Evolutionary conservation across 169 alveolate genomes (phyloP).

Genomic region (Plasmodium coatneyi): DNA sequence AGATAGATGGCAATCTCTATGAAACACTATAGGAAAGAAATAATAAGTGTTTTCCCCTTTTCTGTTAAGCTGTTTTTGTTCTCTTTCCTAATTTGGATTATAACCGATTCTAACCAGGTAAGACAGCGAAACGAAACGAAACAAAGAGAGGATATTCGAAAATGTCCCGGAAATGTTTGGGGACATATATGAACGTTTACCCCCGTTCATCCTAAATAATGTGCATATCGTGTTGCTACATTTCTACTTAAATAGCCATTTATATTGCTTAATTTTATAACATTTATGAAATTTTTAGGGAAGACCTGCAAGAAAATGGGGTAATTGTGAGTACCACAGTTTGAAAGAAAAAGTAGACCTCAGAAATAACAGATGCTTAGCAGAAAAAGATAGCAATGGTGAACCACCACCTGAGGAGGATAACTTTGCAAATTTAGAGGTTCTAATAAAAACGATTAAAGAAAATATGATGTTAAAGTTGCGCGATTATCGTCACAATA

Average conservation of each 20-base stretch:
- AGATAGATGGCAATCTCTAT: slow-evolving; percentile 1
- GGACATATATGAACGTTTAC: background rate
- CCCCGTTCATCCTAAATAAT: background rate
- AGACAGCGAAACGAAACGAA: slow-evolving; percentile 11
- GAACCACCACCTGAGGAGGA: background rate
- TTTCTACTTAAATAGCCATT: background rate
- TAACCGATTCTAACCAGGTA: slow-evolving; percentile 12
- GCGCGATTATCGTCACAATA: background rate
- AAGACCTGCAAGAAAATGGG: background rate
- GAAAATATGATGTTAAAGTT: background rate
- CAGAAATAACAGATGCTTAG: background rate
- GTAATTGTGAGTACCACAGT: background rate
- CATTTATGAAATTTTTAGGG: slow-evolving; percentile 7
- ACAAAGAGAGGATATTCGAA: background rate
- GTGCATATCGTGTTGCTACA: background rate
- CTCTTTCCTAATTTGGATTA: background rate
- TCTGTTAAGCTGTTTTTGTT: background rate
- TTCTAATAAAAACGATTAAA: background rate
- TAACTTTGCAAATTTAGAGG: background rate
- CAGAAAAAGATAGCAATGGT: background rate
- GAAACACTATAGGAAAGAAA: background rate
- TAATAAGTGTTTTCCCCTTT: slow-evolving; percentile 2
- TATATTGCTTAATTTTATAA: background rate
- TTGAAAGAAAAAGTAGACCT: background rate
- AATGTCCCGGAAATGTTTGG: background rate